Base-by-base conservation (phyloP, 371 early-diverging fungal genomes). In the Antonospora locustae region DNA sequence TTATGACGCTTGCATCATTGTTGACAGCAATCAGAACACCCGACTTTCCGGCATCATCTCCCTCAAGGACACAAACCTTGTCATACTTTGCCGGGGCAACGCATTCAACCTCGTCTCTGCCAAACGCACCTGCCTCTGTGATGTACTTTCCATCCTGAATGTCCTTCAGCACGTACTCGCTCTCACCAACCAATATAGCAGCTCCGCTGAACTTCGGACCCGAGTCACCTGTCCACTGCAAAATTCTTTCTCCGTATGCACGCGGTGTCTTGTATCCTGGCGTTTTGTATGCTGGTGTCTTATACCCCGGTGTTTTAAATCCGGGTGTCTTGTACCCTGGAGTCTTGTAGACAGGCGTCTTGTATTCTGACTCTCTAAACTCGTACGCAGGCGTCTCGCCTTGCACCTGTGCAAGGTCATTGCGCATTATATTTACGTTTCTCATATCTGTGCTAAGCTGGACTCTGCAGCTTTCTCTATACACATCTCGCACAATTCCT, bases 401-500 rank as follows among this genome's bases (percentile, higher is more conserved):
- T 20, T 34, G 20, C 39, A 37, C 17, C 9, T 11, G n/a, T 38
- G 38, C 7, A 32, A 49, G 3, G 28, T 29, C 38, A 20, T 49
- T 27, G 59, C 46, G 23, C 20, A 24, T 27, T 1, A 71, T 45
- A 37, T 6, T 28, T 29, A 71, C 58, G 30, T 37, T 46, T 47
- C 62, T 66, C 23, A 69, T 34, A 46, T 67, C 70, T 9, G 62
- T 55, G 24, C 29, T 62, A 2, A 74, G 51, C 48, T 65, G 66
- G 0, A 74, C 50, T 25, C 65, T 58, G 37, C 41, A 63, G n/a
- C 40, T 63, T 12, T 58, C 58, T 22, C 47, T 46, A 20, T 65
- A 55, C 1, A 58, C 49, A 34, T 72, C 70, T 43, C 67, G 69
- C 11, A 74, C 60, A 3, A 59, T 43, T 30, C 72, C 75, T 14